Conservation (phyloP, 192 early-diverging fungal species). For the Coemansia sp. region DNA sequence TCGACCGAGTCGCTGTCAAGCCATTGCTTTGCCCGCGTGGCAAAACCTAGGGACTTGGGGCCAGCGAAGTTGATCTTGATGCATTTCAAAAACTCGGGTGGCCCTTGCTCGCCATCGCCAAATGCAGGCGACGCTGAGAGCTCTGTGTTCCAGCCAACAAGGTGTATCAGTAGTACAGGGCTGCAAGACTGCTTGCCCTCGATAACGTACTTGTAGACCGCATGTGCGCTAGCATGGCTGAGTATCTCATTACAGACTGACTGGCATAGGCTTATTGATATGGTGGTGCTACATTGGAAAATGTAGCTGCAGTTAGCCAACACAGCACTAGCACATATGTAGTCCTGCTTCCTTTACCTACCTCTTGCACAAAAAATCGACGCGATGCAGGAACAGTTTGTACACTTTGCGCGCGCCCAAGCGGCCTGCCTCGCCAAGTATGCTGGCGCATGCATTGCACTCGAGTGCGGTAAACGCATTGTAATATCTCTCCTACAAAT, state of each 20-base stretch:
- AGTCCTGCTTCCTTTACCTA: no score
- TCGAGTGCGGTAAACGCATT: slow-evolving; percentile 24
- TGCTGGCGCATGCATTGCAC: slow-evolving; percentile 12
- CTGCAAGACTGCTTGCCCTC: slow-evolving; percentile 34
- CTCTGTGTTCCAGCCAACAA: slow-evolving; percentile 48
- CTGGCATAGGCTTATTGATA: slow-evolving; percentile 17
- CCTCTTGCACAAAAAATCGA: slow-evolving; percentile 5
- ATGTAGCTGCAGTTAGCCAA: no score
- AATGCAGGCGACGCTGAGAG: slow-evolving; percentile 7
- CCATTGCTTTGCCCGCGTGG: slow-evolving; percentile 20
- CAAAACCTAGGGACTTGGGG: slow-evolving; percentile 8
- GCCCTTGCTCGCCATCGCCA: neutral
- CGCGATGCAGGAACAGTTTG: slow-evolving; percentile 22
- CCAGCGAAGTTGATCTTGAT: slow-evolving; percentile 32
- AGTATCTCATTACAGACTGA: slow-evolving; percentile 34
- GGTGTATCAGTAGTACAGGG: slow-evolving; percentile 27
- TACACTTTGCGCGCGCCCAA: slow-evolving; percentile 24
- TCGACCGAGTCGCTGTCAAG: slow-evolving; percentile 27
- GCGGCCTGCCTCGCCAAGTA: slow-evolving; percentile 33
- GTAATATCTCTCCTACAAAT: slow-evolving; percentile 33
- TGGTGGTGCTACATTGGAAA: neutral
- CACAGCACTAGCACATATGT: no score
- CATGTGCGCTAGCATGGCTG: slow-evolving; percentile 43
- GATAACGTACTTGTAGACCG: slow-evolving; percentile 44
- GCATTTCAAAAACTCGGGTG: slow-evolving; percentile 9